Base-by-base conservation (phyloP, 2,329 filamentous ascomycete genomes). In the Phaeosphaeria sp. region DNA sequence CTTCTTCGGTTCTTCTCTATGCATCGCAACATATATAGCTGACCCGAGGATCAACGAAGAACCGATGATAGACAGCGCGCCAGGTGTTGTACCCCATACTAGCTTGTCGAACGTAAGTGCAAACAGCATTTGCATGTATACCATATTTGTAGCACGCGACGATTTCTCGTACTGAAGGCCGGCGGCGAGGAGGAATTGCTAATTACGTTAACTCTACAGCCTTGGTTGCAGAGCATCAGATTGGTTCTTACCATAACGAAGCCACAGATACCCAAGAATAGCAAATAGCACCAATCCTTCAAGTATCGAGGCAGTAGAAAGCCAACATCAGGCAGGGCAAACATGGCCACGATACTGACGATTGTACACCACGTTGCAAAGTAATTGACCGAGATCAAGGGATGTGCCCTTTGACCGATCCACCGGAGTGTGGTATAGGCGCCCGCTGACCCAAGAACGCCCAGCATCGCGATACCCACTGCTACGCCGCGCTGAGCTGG, bases 371-470 rank as follows among this genome's bases (percentile, higher is more conserved):
- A 89, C 0, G 82, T 80, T 2, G 88, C 87, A 70, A 97, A 96
- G 77, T 93, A 96, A 68, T 92, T 96, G 55, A 96, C 91, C 1
- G 87, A 90, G 56, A 96, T 87, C n/a, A 97, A 81, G 0, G 93
- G 87, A 72, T 96, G 92, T 0, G 90, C 90, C 25, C 91, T 85
- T 66, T 87, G 86, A 15, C 93, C 93, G 59, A 97, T 94, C 77
- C 89, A 87, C 17, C 92, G 85, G 62, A 97, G 90, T 0, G 86
- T 86, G 0, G 88, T 92, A 69, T 89, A 93, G 7, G 92, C 91
- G 2, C 85, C 85, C 0, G 91, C 87, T 7, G 88, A 86, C 9
- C 93, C 93, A 0, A 92, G 65, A 0, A 96, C 92, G 1, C 93
- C 92, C 0, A 96, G 54, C 46, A 96, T 82, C 0, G 90, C 91